Conservation (phyloP, 164 flowering plant genomes). For the Umbellularia californica region DNA sequence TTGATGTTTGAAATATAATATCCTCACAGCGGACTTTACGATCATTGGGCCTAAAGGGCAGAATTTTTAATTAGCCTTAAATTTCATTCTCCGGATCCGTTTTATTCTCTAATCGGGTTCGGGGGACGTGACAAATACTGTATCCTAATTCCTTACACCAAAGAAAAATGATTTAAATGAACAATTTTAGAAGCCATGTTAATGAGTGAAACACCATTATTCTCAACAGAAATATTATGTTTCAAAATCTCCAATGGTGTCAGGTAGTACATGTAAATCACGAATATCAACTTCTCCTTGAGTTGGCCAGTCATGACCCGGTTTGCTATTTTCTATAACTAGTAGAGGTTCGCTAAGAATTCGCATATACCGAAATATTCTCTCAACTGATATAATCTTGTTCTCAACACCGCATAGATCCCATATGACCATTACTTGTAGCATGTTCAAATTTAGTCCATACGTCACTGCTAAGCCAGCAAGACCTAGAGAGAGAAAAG, state of each 20-base stretch:
- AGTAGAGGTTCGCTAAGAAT: slow-evolving; percentile 31
- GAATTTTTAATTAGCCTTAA: no score
- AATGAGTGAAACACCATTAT: background rate
- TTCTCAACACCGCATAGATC: slow-evolving; percentile 40
- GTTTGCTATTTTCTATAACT: slow-evolving; percentile 21
- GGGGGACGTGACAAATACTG: no score
- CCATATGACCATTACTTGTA: slow-evolving; percentile 32
- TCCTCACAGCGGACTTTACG: no score
- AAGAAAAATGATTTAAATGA: no score
- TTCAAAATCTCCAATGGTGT: background rate
- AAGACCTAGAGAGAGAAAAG: slow-evolving; percentile 23
- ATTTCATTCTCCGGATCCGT: no score
- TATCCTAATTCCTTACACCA: no score
- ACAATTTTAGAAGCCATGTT: no score
- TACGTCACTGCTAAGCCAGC: slow-evolving; percentile 51
- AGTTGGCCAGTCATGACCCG: slow-evolving; percentile 19
- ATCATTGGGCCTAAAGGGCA: no score
- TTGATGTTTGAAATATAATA: no score
- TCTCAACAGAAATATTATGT: no score
- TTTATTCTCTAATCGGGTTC: no score
- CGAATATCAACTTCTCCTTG: slow-evolving; percentile 20
- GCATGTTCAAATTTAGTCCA: slow-evolving; percentile 38
- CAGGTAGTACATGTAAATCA: slow-evolving; percentile 13
- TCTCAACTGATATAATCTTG: slow-evolving; percentile 41
- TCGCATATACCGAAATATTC: slow-evolving; percentile 24